A percentile compares a stretch with the other conserved stretches of the same genome.
Evolutionary conservation across 140 eudicot species (phyloP).

Genomic region (Erigeron philadelphicus): DNA sequence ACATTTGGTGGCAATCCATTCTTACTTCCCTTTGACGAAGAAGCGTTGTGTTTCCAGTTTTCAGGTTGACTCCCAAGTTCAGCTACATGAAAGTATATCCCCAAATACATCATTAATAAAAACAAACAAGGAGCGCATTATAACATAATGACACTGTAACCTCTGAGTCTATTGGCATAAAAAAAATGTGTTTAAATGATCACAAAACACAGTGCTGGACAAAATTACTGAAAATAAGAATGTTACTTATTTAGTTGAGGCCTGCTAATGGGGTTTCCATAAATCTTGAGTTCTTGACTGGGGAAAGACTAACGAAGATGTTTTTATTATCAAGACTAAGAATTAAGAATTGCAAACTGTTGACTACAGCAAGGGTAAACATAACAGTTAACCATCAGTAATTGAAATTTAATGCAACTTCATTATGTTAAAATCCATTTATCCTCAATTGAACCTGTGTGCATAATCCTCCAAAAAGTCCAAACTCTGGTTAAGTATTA

Average conservation of each 20-base stretch:
- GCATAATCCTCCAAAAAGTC: background rate
- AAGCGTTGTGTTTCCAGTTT: conserved; percentile 36
- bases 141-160: background rate
- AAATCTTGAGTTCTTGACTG: background rate
- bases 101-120: conserved; percentile 4
- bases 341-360: conserved; percentile 15
- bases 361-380: background rate
- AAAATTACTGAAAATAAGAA: background rate
- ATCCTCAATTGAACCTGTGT: background rate
- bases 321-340: background rate
- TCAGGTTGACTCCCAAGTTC: conserved; percentile 37
- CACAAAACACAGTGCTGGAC: background rate
- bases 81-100: conserved; percentile 29
- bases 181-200: background rate
- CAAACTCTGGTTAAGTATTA: background rate
- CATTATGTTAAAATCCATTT: conserved; percentile 1
- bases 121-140: background rate
- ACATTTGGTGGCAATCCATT: conserved; percentile 30
- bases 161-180: background rate
- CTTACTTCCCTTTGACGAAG: conserved; percentile 31
- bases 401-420: background rate
- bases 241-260: background rate
- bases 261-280: background rate
- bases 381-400: background rate
- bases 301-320: background rate